These are phyloP conservation scores for Neonectria magnoliae DNA, from an alignment of 2,329 filamentous ascomycete genomes.

Conservation along the genomic window DNA sequence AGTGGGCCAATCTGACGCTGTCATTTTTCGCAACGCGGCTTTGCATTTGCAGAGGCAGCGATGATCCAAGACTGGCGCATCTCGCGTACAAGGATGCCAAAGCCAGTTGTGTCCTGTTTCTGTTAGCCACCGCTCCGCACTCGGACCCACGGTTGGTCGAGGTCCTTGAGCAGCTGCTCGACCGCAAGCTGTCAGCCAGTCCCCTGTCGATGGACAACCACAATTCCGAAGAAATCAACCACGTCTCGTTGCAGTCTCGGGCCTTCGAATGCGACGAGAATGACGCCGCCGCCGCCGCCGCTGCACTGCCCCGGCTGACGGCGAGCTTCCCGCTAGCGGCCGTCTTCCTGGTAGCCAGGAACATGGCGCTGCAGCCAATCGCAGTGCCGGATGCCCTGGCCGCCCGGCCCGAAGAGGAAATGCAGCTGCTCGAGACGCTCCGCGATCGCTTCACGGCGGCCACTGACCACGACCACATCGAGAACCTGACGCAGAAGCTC, in stretches of 20 bases:
- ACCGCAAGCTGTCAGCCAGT: slow-evolving; percentile 5
- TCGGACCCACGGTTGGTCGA: slow-evolving; percentile 27
- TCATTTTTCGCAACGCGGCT: slow-evolving; percentile 39
- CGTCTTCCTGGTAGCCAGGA: slow-evolving; percentile 34
- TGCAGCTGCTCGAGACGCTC: slow-evolving; percentile 37
- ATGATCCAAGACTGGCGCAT: slow-evolving; percentile 5
- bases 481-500: slow-evolving; percentile 35
- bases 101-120: slow-evolving; percentile 37
- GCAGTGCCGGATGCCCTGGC: slow-evolving; percentile 15
- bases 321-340: slow-evolving; percentile 38
- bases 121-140: slow-evolving; percentile 32
- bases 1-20: slow-evolving; percentile 26
- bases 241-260: background rate
- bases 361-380: slow-evolving; percentile 31
- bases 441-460: slow-evolving; percentile 32
- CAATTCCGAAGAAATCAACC: background rate
- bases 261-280: slow-evolving; percentile 11
- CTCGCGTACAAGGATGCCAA: slow-evolving; percentile 34
- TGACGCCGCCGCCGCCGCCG: slow-evolving; percentile 17
- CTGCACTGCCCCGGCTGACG: slow-evolving; percentile 30
- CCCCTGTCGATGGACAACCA: background rate
- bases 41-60: slow-evolving; percentile 24
- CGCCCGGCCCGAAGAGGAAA: slow-evolving; percentile 37
- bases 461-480: slow-evolving; percentile 30
- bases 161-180: slow-evolving; percentile 29